Evolutionary conservation across 192 early-diverging fungal genomes (phyloP).

Genomic region (Linnemannia schmuckeri): DNA sequence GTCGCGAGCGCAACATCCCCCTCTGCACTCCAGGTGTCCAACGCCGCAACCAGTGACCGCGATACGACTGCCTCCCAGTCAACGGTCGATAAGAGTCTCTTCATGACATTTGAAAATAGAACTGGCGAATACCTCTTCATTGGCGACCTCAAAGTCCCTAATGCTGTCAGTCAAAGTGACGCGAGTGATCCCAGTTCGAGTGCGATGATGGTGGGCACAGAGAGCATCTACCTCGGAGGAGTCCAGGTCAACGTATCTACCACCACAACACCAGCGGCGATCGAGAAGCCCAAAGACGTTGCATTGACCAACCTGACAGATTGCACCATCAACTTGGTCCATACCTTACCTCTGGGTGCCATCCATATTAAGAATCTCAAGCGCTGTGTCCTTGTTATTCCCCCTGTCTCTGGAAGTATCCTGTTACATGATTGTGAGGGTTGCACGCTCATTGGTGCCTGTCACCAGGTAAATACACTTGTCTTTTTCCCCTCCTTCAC

Average conservation of each 20-base stretch:
- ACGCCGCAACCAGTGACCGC: background rate
- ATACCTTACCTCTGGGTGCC: constrained; percentile 66
- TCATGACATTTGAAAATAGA: constrained; percentile 46
- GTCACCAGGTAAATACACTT: constrained; percentile 75
- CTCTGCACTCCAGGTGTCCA: background rate
- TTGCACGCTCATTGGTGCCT: constrained; percentile 74
- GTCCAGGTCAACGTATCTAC: background rate
- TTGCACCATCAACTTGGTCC: constrained; percentile 76
- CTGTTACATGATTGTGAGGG: constrained; percentile 73
- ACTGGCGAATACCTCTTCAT: constrained; percentile 28
- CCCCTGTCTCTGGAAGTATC: constrained; percentile 76
- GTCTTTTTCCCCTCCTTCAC: background rate
- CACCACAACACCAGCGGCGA: background rate
- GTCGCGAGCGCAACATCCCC: constrained; percentile 7
- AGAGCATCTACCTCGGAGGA: constrained; percentile 15
- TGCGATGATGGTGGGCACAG: background rate
- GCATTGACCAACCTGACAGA: constrained; percentile 66
- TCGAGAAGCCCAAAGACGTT: constrained; percentile 59
- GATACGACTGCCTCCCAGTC: background rate
- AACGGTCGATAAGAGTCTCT: constrained; percentile 7
- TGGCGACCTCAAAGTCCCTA: background rate
- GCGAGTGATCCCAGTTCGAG: background rate
- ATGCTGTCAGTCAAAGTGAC: background rate
- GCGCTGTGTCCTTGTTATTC: constrained; percentile 72
- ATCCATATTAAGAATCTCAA: constrained; percentile 79